Percentiles rank a stretch among this genome's conserved stretches.
Evolutionary conservation across 495 filamentous ascomycete species (phyloP).

Genomic region (Talaromyces proteolyticus): DNA sequence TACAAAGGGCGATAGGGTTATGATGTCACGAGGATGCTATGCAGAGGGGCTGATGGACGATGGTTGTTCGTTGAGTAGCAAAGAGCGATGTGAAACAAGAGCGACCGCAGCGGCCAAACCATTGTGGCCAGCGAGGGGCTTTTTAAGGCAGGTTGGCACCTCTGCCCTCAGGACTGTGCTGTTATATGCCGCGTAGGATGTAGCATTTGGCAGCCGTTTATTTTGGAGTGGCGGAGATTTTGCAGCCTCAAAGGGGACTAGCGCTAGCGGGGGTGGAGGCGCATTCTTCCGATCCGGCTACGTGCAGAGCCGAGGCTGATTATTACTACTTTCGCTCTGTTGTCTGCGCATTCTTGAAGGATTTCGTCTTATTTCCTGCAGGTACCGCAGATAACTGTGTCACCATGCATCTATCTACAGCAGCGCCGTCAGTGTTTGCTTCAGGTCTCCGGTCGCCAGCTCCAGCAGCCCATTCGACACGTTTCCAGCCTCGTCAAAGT

Average conservation of each 20-base stretch:
- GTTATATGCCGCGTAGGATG: conserved; percentile 38
- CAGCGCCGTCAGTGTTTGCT: background rate
- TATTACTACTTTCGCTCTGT: no score
- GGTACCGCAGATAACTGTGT: no score
- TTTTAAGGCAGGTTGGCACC: no score
- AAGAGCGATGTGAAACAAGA: background rate
- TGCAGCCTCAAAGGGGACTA: background rate
- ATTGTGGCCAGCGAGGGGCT: background rate
- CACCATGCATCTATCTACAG: no score
- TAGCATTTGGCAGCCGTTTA: conserved; percentile 18
- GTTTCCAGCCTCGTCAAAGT: conserved; percentile 21
- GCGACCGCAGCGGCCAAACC: no score
- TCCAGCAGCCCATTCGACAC: conserved; percentile 26
- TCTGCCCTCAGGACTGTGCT: conserved; percentile 28
- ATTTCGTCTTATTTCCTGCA: no score
- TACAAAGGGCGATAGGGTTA: background rate
- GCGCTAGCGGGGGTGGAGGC: background rate
- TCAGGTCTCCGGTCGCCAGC: conserved; percentile 4
- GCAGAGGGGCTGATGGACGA: background rate
- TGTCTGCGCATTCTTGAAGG: no score
- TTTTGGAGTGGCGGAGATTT: no score
- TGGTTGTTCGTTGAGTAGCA: background rate
- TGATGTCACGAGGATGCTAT: background rate
- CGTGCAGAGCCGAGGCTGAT: conserved; percentile 2
- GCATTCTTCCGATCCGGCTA: background rate